Percentiles rank a stretch among this genome's conserved stretches.
phyloP scores from a whole-genome alignment of 2,329 filamentous ascomycete species.

The Microsporum canis region DNA sequence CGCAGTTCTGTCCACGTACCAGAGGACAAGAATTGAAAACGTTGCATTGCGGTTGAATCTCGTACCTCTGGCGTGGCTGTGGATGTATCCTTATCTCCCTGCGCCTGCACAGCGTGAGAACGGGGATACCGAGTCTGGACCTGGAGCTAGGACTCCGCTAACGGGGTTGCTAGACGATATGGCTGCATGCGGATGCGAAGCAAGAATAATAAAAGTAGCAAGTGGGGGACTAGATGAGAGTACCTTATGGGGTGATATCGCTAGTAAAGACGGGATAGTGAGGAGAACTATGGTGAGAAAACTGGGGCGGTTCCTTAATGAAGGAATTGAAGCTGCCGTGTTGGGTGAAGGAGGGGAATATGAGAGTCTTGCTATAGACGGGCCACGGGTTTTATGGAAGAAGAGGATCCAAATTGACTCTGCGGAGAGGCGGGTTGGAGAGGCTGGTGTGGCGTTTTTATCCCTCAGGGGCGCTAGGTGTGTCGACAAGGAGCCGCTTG shows the following conservation, averaged over 20 bases:
- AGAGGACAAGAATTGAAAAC: conserved; percentile 89
- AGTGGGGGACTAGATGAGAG: conserved; percentile 74
- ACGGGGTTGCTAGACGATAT: conserved; percentile 64
- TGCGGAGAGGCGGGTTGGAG: conserved; percentile 48
- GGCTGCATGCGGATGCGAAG: conserved; percentile 63
- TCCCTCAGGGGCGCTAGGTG: conserved; percentile 49
- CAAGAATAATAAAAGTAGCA: conserved; percentile 90
- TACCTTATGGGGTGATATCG: conserved; percentile 72
- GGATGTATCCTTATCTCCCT: conserved; percentile 75
- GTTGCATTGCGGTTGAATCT: conserved; percentile 77
- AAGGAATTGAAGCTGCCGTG: conserved; percentile 53
- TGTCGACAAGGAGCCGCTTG: conserved; percentile 32
- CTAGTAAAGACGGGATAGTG: conserved; percentile 36
- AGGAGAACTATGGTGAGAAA: conserved; percentile 40
- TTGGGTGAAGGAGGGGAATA: conserved; percentile 93
- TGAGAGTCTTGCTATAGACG: conserved; percentile 80
- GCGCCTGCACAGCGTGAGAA: conserved; percentile 26
- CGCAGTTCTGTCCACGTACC: conserved; percentile 89
- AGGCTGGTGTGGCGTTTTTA: conserved; percentile 67
- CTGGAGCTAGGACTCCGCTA: conserved; percentile 8
- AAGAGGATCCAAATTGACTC: conserved; percentile 54
- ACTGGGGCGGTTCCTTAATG: conserved; percentile 49
- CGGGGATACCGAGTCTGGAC: conserved; percentile 8
- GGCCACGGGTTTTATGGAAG: conserved; percentile 62
- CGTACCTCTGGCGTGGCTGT: conserved; percentile 72